Base-by-base conservation (phyloP, 768 basidiomycete genomes). In the Lactarius sanguifluus region DNA sequence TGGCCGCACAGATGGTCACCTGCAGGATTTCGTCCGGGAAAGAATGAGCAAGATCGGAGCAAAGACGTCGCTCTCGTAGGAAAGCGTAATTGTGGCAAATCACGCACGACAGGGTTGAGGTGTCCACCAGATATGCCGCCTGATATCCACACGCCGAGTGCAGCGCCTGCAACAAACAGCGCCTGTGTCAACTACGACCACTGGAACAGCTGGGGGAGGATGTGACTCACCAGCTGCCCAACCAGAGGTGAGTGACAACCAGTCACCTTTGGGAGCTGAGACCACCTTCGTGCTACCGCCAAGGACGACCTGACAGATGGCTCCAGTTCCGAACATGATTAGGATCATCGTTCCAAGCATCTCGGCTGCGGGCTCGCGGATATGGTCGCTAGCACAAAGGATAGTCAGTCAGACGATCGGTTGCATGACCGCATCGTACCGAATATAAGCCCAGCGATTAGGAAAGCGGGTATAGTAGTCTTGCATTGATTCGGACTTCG, bases 101-200 rank as follows among this genome's bases (percentile, higher is more conserved):
- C 9, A 58, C 62, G 38, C 5, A 66, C 76, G 1, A 77, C 76
- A 15, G 77, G 77, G 64, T 78, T 78, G 67, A 77, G 73, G 65
- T 91, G 90, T 40, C 88, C 89, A 8, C 88, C 89, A 56, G 89
- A 89, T 64, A 90, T 82, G 57, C 86, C 85, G 63, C 81, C 81
- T n/a, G 81, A 82, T 2, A 85, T 80, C 87, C 86, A 90, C 13
- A 88, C 87, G 25, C 87, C 89, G 74, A 89, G 77, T 6, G 86
- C 83, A 3, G 83, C 78, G 28, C 87, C 79, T 80, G 60, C 55
- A 25, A 54, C 47, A 73, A 71, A 59, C 23, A 12, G 4, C 36
- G 1, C n/a, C 16, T 23, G 56, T 57, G 16, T 50, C 23, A 52
- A 6, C 50, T 52, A 57, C 18, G 30, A 28, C 54, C 20, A 9